A percentile compares a stretch with the other conserved stretches of the same genome.
These are phyloP conservation scores for Aspergillus sclerotialis DNA, from an alignment of 2,329 filamentous ascomycete genomes.

Conservation along the genomic window DNA sequence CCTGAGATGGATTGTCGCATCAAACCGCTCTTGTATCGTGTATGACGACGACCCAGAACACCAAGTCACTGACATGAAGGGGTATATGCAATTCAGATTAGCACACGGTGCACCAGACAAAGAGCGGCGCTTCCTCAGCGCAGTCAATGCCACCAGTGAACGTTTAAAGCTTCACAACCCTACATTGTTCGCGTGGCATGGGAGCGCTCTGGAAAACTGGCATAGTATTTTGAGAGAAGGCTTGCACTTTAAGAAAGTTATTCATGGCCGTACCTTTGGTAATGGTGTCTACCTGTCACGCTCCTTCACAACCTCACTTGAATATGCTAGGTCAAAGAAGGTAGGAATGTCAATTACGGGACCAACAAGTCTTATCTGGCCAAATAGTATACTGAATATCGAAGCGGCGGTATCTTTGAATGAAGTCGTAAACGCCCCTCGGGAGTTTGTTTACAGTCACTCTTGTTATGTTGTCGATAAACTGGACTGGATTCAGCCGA, in stretches of 20 bases:
- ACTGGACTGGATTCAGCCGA: conserved; percentile 81
- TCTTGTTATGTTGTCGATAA: conserved; percentile 68
- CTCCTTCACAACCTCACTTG: conserved; percentile 49
- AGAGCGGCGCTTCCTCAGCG: conserved; percentile 64
- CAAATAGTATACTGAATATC: conserved; percentile 58
- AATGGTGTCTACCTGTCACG: conserved; percentile 76
- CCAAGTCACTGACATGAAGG: conserved; percentile 55
- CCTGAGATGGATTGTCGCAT: conserved; percentile 82
- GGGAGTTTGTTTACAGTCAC: conserved; percentile 47
- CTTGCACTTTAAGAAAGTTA: conserved; percentile 59
- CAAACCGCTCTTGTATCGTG: conserved; percentile 79
- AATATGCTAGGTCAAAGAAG: too few species aligned
- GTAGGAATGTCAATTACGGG: too few species aligned
- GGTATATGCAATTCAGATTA: conserved; percentile 77
- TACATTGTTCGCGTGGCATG: conserved; percentile 83
- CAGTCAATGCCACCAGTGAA: conserved; percentile 42
- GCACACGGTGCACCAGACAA: conserved; percentile 84
- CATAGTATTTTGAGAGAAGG: conserved; percentile 82
- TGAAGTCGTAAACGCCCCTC: conserved; percentile 72
- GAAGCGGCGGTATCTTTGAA: conserved; percentile 63
- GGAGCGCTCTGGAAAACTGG: conserved; percentile 71
- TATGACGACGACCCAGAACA: conserved; percentile 45
- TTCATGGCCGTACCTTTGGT: conserved; percentile 65
- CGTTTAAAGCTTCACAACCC: conserved; percentile 45
- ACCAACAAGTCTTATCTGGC: too few species aligned